A percentile compares a stretch with the other conserved stretches of the same genome.
phyloP scores from a whole-genome alignment of 2,329 filamentous ascomycete species.

The Claviceps africana region DNA sequence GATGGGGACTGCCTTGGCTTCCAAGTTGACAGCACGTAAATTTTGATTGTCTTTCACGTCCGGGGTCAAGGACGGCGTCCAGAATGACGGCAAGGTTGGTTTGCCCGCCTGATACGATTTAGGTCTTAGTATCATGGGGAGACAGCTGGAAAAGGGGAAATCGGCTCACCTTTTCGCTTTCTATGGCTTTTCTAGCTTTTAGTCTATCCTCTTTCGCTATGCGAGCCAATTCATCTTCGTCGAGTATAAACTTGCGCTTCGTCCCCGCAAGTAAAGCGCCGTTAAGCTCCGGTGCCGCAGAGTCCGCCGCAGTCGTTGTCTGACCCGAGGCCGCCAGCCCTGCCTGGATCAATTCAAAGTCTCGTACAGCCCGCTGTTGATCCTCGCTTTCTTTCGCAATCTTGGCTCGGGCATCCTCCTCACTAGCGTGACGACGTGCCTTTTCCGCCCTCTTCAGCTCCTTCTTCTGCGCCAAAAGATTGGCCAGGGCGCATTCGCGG shows the following conservation, averaged over 20 bases:
- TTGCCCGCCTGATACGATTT: constrained; percentile 44
- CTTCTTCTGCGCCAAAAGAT: constrained; percentile 81
- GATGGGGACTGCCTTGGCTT: constrained; percentile 51
- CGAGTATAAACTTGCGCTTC: constrained; percentile 64
- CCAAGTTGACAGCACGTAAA: constrained; percentile 41
- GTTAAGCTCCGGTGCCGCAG: background rate
- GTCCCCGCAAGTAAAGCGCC: constrained; percentile 11
- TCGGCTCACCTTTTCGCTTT: constrained; percentile 50
- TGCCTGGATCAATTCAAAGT: constrained; percentile 77
- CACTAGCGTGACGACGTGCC: constrained; percentile 43
- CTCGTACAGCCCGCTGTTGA: constrained; percentile 52
- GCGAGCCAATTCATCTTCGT: constrained; percentile 59
- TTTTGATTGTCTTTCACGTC: constrained; percentile 26
- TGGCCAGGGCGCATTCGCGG: constrained; percentile 80
- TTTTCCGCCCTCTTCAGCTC: constrained; percentile 75
- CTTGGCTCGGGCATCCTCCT: constrained; percentile 47
- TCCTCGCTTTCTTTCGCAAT: constrained; percentile 54
- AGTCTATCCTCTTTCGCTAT: constrained; percentile 56
- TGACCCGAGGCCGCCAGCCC: constrained; percentile 38
- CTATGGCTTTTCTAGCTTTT: constrained; percentile 55
- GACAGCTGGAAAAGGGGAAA: background rate
- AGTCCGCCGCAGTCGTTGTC: constrained; percentile 16
- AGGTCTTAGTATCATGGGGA: constrained; percentile 5
- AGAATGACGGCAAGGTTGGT: constrained; percentile 70
- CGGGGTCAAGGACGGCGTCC: constrained; percentile 77